These are phyloP conservation scores for Erythrophleum ivorense DNA, from an alignment of 331 rosid species.

Conservation along the genomic window DNA sequence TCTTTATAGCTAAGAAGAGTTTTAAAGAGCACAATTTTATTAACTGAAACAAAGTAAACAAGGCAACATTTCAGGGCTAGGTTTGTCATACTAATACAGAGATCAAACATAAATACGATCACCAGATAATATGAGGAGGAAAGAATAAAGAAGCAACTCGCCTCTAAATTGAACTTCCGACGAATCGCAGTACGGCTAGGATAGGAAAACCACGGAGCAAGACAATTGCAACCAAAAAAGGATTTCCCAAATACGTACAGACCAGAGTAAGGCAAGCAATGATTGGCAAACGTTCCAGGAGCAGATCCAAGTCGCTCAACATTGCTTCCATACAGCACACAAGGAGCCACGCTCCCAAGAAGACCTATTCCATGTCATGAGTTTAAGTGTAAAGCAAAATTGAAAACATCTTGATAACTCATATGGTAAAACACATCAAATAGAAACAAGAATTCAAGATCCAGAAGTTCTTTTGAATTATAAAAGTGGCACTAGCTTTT, in stretches of 20 bases:
- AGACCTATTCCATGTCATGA: slow-evolving; percentile 59
- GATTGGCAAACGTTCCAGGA: slow-evolving; percentile 75
- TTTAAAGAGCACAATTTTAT: slow-evolving; percentile 18
- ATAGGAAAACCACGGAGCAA: slow-evolving; percentile 83
- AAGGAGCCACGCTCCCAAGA: slow-evolving; percentile 94
- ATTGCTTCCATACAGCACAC: slow-evolving; percentile 90
- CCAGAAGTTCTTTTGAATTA: not conserved
- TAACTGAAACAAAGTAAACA: slow-evolving; percentile 5
- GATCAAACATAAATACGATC: not conserved
- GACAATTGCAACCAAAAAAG: slow-evolving; percentile 75
- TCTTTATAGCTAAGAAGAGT: slow-evolving; percentile 5
- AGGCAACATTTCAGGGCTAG: not conserved
- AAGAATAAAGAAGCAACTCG: slow-evolving; percentile 46
- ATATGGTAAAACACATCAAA: slow-evolving; percentile 11
- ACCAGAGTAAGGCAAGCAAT: slow-evolving; percentile 78
- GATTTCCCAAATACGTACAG: slow-evolving; percentile 70
- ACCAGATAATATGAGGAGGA: slow-evolving; percentile 7
- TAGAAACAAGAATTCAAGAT: not conserved
- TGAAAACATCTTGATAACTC: not conserved
- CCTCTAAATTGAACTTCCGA: slow-evolving; percentile 90
- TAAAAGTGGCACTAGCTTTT: not conserved
- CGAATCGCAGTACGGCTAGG: slow-evolving; percentile 82
- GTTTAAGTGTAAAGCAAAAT: slow-evolving; percentile 12
- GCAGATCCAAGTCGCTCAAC: slow-evolving; percentile 76
- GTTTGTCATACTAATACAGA: not conserved